Evolutionary conservation across 2,329 filamentous ascomycete species (phyloP), one percentile per base, ranked within the genome.

Genomic region (Clonostachys rosea): DNA sequence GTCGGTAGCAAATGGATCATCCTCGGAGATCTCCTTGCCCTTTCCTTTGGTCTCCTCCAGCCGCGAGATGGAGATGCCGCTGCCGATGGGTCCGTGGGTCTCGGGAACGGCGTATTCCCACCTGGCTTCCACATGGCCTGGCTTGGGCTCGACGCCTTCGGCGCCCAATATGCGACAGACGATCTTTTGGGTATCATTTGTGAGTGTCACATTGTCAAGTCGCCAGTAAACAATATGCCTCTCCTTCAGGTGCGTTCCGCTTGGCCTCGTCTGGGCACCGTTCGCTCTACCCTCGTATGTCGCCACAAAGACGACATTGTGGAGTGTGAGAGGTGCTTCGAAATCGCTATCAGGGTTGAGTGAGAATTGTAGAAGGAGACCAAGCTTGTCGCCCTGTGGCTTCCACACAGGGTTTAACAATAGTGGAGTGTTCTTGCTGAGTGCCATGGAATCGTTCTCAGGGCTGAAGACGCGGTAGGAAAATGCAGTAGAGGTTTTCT

Each of bases 401-500:
- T 92, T 95, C 91, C 91, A 96, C 1, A 77, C 78, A 5, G 89
- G 86, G 17, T 79, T 81, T 42, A 96, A 71, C 14, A 87, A 70
- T 12, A 96, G 70, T 0, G 91, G 91, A 11, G 86, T 85, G 56
- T 89, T 84, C 5, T 70, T 61, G 6, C 66, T 68, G 6, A 78
- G 65, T n/a, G 36, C 36, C 5, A 35, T 9, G 5, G 47, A 16
- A 10, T 49, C 47, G 16, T 33, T n/a, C 8, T 45, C 53, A 2
- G 66, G 52, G 33, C 88, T 68, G 55, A 94, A 89, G 11, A 96
- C 75, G 58, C 91, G 88, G 66, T 97, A 99, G 50, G 94, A 95
- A 71, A 99, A 97, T 8, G 87, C 92, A 7, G 92, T 84, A 0
- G 86, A 79, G 2, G 89, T 85, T 57, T 85, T 83, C 56, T 83